phyloP scores from a whole-genome alignment of 148 eudicot species.

The Arbutus unedo region DNA sequence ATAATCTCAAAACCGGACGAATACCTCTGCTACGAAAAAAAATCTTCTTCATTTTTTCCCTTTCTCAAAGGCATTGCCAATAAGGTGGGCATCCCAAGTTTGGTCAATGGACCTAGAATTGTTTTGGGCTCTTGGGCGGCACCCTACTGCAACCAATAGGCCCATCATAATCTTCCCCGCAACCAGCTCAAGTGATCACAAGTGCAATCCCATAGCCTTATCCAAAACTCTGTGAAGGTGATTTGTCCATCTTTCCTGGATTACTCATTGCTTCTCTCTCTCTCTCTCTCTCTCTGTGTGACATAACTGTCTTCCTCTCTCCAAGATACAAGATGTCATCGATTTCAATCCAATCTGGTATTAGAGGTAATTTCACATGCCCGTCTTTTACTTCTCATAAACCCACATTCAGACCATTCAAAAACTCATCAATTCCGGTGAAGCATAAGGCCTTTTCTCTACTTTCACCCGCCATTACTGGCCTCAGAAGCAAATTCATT shows the following conservation, averaged over 20 bases:
- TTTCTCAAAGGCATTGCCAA: background rate
- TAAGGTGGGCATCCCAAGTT: background rate
- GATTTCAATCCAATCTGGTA: slow-evolving; percentile 55
- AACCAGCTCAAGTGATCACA: background rate
- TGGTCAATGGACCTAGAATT: background rate
- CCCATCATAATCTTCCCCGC: background rate
- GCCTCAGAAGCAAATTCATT: slow-evolving; percentile 17
- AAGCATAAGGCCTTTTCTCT: slow-evolving; percentile 19
- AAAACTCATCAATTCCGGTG: slow-evolving; percentile 8
- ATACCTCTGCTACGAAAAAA: too few species aligned
- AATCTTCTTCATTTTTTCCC: too few species aligned
- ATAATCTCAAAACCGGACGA: too few species aligned
- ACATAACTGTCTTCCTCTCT: background rate
- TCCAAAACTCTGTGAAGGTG: background rate
- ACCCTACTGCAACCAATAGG: background rate
- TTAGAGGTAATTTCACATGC: slow-evolving; percentile 32
- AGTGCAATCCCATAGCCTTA: background rate
- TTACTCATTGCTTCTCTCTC: background rate
- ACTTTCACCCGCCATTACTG: slow-evolving; percentile 14
- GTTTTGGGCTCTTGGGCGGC: background rate
- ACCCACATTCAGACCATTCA: background rate
- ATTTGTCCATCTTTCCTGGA: background rate
- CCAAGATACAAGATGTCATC: slow-evolving; percentile 48
- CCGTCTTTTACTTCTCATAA: slow-evolving; percentile 10
- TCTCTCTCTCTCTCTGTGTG: background rate